Percentiles rank a stretch among this genome's conserved stretches.
phyloP scores from a whole-genome alignment of 1,284 basidiomycete species.

The Cryptococcus floricola region DNA sequence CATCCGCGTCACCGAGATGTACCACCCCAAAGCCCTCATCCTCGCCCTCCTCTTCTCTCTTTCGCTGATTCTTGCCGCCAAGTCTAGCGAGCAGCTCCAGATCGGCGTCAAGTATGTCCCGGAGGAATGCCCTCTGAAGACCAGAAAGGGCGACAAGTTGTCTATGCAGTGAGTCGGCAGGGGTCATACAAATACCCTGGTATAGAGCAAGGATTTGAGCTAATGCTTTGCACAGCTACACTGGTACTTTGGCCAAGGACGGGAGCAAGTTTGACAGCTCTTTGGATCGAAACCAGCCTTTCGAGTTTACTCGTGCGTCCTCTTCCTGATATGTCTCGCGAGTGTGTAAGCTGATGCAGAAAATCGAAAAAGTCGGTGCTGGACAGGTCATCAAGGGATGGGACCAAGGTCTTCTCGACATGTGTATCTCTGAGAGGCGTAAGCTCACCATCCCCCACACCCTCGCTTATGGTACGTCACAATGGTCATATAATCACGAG shows the following conservation, averaged over 20 bases:
- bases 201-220: background rate
- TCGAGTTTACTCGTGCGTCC: conserved; percentile 50
- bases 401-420: conserved; percentile 56
- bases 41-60: conserved; percentile 45
- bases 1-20: conserved; percentile 3
- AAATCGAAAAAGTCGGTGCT: conserved; percentile 47
- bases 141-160: conserved; percentile 52
- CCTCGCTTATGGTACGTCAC: conserved; percentile 71
- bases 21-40: conserved; percentile 12
- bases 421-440: conserved; percentile 88
- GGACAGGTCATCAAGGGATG: conserved; percentile 55
- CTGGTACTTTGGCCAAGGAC: conserved; percentile 51
- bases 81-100: conserved; percentile 28
- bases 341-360: background rate
- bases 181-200: background rate
- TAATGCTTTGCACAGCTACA: conserved; percentile 45
- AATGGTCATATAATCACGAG: background rate
- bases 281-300: conserved; percentile 53
- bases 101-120: conserved; percentile 52
- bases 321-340: background rate
- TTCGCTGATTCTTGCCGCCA: conserved; percentile 52
- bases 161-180: conserved; percentile 48
- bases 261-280: conserved; percentile 57
- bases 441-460: conserved; percentile 77
- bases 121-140: conserved; percentile 51